Percentiles rank a stretch among this genome's conserved stretches.
phyloP scores from a whole-genome alignment of 371 early-diverging fungal species.

The Cokeromyces recurvatus region DNA sequence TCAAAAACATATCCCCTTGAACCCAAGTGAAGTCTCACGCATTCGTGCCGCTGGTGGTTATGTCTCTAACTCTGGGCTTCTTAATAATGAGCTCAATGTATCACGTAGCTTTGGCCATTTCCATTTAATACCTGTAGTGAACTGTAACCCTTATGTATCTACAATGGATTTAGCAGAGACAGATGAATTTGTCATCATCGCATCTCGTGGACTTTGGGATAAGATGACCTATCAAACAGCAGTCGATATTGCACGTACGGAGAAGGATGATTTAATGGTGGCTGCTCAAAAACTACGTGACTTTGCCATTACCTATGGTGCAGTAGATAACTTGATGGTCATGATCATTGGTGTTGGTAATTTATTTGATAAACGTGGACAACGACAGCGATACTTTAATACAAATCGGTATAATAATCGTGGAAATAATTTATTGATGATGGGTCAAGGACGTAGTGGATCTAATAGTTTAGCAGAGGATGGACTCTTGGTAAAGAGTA shows the following conservation, averaged over 20 bases:
- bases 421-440: slow-evolving; percentile 14
- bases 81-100: slow-evolving; percentile 66
- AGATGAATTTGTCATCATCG: slow-evolving; percentile 90
- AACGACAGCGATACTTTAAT: slow-evolving; percentile 16
- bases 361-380: slow-evolving; percentile 51
- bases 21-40: slow-evolving; percentile 65
- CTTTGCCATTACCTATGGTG: slow-evolving; percentile 84
- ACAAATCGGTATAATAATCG: slow-evolving; percentile 10
- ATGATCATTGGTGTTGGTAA: slow-evolving; percentile 83
- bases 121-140: slow-evolving; percentile 72
- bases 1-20: slow-evolving; percentile 68
- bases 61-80: slow-evolving; percentile 67
- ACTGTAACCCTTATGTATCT: slow-evolving; percentile 80
- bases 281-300: slow-evolving; percentile 83
- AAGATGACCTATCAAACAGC: slow-evolving; percentile 77
- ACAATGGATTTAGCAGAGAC: slow-evolving; percentile 69
- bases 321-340: slow-evolving; percentile 70
- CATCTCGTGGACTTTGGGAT: slow-evolving; percentile 78
- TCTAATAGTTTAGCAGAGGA: slow-evolving; percentile 12
- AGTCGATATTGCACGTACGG: slow-evolving; percentile 78
- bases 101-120: slow-evolving; percentile 89
- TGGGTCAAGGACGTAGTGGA: slow-evolving; percentile 16
- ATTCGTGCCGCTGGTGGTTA: slow-evolving; percentile 77
- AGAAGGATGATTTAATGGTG: slow-evolving; percentile 64
- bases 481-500: slow-evolving; percentile 23